Evolutionary conservation across 2,329 filamentous ascomycete species (phyloP).

Genomic region (Penicillium occitanis): DNA sequence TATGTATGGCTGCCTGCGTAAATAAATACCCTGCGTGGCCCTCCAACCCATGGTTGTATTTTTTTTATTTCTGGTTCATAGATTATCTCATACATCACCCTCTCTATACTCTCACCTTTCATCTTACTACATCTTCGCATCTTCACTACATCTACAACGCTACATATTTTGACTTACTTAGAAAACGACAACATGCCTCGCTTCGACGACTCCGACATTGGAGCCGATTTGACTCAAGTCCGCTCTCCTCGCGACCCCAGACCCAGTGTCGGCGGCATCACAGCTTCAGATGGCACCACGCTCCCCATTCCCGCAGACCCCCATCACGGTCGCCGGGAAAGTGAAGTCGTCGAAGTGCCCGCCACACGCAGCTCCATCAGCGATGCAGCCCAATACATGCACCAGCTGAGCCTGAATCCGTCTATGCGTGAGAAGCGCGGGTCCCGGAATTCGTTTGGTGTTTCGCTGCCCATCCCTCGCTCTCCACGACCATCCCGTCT

Average conservation of each 20-base stretch:
- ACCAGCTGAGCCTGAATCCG: constrained; percentile 66
- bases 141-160: neutral
- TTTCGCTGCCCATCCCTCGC: constrained; percentile 69
- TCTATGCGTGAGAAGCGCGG: constrained; percentile 66
- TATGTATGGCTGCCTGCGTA: neutral
- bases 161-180: constrained; percentile 19
- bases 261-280: constrained; percentile 27
- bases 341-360: constrained; percentile 66
- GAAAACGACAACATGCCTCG: constrained; percentile 56
- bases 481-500: constrained; percentile 68
- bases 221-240: constrained; percentile 37
- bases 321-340: constrained; percentile 31
- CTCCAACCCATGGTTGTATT: constrained; percentile 3
- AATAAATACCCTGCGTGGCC: constrained; percentile 17
- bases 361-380: constrained; percentile 67
- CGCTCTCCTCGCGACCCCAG: constrained; percentile 32
- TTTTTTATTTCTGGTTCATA: neutral
- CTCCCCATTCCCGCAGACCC: constrained; percentile 43
- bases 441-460: constrained; percentile 74
- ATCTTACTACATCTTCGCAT: neutral
- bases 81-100: neutral
- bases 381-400: constrained; percentile 69
- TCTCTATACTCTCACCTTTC: neutral
- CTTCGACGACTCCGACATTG: constrained; percentile 60
- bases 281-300: constrained; percentile 20